These are phyloP conservation scores for Orbilia brochopaga DNA, from an alignment of 2,329 filamentous ascomycete species.

Conservation along the genomic window DNA sequence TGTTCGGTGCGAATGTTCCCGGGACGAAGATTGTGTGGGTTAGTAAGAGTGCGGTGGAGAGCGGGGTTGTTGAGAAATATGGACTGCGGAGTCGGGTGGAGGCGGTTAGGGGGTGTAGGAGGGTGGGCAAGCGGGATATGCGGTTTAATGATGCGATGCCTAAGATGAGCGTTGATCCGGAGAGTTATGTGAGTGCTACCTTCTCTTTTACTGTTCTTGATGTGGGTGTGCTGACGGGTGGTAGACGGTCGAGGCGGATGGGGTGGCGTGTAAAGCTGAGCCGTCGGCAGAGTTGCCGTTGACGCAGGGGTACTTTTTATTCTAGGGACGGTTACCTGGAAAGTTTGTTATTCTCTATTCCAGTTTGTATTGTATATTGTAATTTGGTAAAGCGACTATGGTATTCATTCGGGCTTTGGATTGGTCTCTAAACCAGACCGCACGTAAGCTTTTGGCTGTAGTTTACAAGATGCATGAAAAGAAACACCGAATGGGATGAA, in stretches of 20 bases:
- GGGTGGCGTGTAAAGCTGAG: conserved; percentile 73
- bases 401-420: too few relatives aligned
- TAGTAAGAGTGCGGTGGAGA: conserved; percentile 71
- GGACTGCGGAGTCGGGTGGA: conserved; percentile 79
- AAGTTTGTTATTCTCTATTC: neutral
- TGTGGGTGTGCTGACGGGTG: conserved; percentile 32
- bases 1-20: conserved; percentile 79
- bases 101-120: conserved; percentile 76
- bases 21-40: conserved; percentile 81
- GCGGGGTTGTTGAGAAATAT: conserved; percentile 73
- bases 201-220: conserved; percentile 18
- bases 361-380: too few relatives aligned
- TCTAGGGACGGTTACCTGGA: conserved; percentile 60
- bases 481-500: too few relatives aligned
- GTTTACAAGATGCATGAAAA: too few relatives aligned
- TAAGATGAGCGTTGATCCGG: conserved; percentile 87
- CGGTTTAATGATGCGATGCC: conserved; percentile 84
- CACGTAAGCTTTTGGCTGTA: too few relatives aligned
- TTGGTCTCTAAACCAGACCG: too few relatives aligned
- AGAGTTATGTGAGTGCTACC: conserved; percentile 70
- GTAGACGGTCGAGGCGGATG: conserved; percentile 79
- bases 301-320: conserved; percentile 78
- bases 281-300: conserved; percentile 74
- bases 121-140: conserved; percentile 83
- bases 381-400: too few relatives aligned